phyloP scores from a whole-genome alignment of 495 filamentous ascomycete genomes.

The Aspergillus sclerotioniger region DNA sequence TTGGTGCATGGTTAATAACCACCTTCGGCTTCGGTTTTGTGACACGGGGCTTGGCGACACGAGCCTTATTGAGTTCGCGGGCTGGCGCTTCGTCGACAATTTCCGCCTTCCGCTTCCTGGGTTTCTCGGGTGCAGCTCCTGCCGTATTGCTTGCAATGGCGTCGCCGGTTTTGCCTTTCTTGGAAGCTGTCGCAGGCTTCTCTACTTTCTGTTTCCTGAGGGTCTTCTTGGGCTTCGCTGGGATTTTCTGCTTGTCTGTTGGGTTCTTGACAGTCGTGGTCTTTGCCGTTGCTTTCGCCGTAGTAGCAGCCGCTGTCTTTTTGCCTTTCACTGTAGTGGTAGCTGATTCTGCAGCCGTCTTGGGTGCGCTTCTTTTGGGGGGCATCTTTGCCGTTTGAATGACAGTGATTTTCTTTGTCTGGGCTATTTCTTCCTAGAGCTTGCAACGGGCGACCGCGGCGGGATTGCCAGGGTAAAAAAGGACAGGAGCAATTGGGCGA shows the following conservation, averaged over 20 bases:
- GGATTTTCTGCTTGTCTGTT: neutral
- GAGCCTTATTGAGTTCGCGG: conserved; percentile 29
- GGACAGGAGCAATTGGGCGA: no score
- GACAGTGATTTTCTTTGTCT: neutral
- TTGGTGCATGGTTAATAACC: conserved; percentile 46
- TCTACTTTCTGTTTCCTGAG: conserved; percentile 8
- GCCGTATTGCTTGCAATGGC: conserved; percentile 19
- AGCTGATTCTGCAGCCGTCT: conserved; percentile 16
- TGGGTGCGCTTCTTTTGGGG: conserved; percentile 32
- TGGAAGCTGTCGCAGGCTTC: conserved; percentile 10
- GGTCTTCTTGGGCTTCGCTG: neutral
- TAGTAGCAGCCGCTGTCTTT: neutral
- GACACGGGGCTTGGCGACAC: conserved; percentile 24
- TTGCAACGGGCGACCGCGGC: neutral
- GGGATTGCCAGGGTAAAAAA: neutral
- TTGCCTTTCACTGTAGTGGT: conserved; percentile 13
- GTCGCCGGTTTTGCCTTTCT: conserved; percentile 17
- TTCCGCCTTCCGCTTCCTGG: conserved; percentile 45
- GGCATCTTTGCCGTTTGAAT: conserved; percentile 26
- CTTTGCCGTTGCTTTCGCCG: neutral
- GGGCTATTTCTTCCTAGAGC: neutral
- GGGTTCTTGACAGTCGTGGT: conserved; percentile 9
- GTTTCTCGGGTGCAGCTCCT: conserved; percentile 16
- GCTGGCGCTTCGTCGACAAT: conserved; percentile 28
- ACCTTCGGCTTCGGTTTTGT: conserved; percentile 30